A percentile compares a stretch with the other conserved stretches of the same genome.
phyloP scores from a whole-genome alignment of 1,284 basidiomycete genomes.

The Cutaneotrichosporon sp. region DNA sequence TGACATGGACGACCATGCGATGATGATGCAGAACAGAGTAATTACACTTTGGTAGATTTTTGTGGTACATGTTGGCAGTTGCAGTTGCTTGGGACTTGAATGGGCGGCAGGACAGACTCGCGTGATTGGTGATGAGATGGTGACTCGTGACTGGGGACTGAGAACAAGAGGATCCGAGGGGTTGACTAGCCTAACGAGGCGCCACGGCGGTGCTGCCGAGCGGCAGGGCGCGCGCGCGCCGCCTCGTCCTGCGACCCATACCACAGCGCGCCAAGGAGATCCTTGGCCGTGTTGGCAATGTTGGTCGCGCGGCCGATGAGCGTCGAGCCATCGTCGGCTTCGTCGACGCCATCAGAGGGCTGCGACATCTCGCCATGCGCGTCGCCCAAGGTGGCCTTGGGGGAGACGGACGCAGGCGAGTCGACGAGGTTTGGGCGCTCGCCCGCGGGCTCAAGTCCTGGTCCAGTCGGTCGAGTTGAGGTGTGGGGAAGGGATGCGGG shows the following conservation, averaged over 20 bases:
- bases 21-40: slow-evolving; percentile 15
- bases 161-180: background rate
- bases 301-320: slow-evolving; percentile 53
- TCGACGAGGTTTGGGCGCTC: slow-evolving; percentile 20
- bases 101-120: background rate
- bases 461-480: slow-evolving; percentile 21
- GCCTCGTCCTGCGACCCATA: slow-evolving; percentile 34
- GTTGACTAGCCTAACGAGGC: slow-evolving; percentile 4
- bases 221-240: background rate
- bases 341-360: slow-evolving; percentile 28
- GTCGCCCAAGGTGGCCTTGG: slow-evolving; percentile 5
- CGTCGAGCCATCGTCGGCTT: slow-evolving; percentile 43
- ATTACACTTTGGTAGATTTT: slow-evolving; percentile 12
- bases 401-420: slow-evolving; percentile 10
- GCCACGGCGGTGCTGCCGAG: slow-evolving; percentile 1
- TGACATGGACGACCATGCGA: background rate
- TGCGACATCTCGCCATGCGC: slow-evolving; percentile 17
- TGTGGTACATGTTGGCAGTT: slow-evolving; percentile 1
- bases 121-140: slow-evolving; percentile 1
- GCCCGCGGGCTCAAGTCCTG: slow-evolving; percentile 2
- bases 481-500: slow-evolving; percentile 48
- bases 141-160: background rate
- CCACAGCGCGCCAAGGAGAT: slow-evolving; percentile 54
- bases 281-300: slow-evolving; percentile 54
- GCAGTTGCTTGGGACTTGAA: background rate